Percentiles rank a stretch among this genome's conserved stretches.
These are phyloP conservation scores for Bertia moriformis DNA, from an alignment of 2,329 filamentous ascomycete species.

Conservation along the genomic window DNA sequence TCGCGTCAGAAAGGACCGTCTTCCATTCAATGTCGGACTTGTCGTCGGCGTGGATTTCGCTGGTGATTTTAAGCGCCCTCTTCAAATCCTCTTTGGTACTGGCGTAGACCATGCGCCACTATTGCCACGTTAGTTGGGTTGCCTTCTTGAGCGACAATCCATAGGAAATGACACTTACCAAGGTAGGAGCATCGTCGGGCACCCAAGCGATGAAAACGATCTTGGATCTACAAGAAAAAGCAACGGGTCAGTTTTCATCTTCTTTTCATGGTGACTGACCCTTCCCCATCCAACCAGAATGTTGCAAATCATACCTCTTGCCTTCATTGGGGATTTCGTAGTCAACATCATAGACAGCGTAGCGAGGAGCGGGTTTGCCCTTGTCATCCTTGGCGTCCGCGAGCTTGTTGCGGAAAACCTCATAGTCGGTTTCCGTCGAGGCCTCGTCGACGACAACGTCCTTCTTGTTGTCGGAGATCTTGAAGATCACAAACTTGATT, in stretches of 20 bases:
- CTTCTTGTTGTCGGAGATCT: slow-evolving; percentile 32
- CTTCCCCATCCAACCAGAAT: too few species aligned
- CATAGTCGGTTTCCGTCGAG: slow-evolving; percentile 26
- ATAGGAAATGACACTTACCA: slow-evolving; percentile 14
- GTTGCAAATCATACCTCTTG: slow-evolving; percentile 22
- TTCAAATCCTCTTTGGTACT: slow-evolving; percentile 29
- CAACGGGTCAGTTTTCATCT: neutral
- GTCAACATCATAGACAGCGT: slow-evolving; percentile 32
- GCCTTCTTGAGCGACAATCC: neutral
- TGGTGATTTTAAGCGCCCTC: slow-evolving; percentile 25
- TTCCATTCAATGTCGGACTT: slow-evolving; percentile 22
- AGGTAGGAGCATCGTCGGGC: slow-evolving; percentile 19
- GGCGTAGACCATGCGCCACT: slow-evolving; percentile 33
- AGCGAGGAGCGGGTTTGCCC: slow-evolving; percentile 27
- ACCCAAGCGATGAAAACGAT: slow-evolving; percentile 34
- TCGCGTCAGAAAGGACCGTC: slow-evolving; percentile 18
- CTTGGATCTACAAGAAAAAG: slow-evolving; percentile 22
- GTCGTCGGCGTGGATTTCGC: slow-evolving; percentile 7
- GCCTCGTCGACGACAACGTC: slow-evolving; percentile 28
- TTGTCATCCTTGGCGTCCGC: slow-evolving; percentile 21
- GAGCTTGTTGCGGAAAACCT: slow-evolving; percentile 28
- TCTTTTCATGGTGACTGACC: too few species aligned
- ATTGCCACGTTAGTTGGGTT: slow-evolving; percentile 5
- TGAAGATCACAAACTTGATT: slow-evolving; percentile 33
- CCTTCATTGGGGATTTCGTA: slow-evolving; percentile 30